phyloP scores from a whole-genome alignment of 768 basidiomycete genomes.

The Sporobolomyces phaffii region DNA sequence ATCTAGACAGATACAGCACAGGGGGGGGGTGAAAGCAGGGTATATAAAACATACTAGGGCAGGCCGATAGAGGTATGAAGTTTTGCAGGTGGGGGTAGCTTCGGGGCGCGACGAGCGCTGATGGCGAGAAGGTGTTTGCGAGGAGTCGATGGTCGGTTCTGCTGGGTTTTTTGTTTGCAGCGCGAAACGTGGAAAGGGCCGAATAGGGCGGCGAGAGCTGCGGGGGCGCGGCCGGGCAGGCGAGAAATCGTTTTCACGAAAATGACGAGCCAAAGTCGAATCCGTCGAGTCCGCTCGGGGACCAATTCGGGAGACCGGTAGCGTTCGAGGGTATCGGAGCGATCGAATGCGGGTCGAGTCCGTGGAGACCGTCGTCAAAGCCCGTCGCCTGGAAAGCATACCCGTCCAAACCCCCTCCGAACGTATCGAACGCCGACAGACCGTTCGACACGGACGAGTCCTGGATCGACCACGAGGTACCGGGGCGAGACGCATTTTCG shows the following conservation, averaged over 20 bases:
- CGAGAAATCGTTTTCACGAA: background rate
- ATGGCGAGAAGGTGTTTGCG: too few relatives aligned
- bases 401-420: background rate
- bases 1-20: too few relatives aligned
- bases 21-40: too few relatives aligned
- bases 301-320: background rate
- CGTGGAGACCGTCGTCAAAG: background rate
- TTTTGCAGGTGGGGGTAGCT: too few relatives aligned
- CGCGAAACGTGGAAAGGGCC: background rate
- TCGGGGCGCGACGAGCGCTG: too few relatives aligned
- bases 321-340: background rate
- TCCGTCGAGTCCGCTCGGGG: background rate
- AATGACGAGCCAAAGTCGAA: background rate
- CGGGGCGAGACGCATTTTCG: background rate
- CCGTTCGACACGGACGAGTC: background rate
- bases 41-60: too few relatives aligned
- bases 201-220: background rate
- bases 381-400: background rate
- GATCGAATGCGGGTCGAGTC: background rate
- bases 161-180: too few relatives aligned
- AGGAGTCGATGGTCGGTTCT: too few relatives aligned
- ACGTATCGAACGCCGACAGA: background rate
- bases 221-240: background rate
- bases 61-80: too few relatives aligned
- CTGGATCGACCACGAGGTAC: background rate